Percentiles rank a stretch among this genome's conserved stretches.
phyloP scores from a whole-genome alignment of 306 rosid genomes.

The Ormosia emarginata region DNA sequence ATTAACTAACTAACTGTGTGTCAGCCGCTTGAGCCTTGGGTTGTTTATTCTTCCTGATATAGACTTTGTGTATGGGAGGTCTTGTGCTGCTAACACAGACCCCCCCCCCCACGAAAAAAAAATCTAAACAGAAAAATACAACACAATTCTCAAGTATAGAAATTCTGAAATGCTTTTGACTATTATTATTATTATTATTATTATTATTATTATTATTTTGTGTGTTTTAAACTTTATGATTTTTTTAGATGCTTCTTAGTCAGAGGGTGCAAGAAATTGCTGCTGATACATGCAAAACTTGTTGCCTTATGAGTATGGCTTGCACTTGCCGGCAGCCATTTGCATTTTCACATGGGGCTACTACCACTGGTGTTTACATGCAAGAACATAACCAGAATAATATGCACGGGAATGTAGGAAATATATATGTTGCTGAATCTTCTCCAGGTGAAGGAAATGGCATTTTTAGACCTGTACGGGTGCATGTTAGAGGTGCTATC shows the following conservation, averaged over 20 bases:
- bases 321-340: slow-evolving; percentile 86
- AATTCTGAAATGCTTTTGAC: slow-evolving; percentile 16
- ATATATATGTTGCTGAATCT: slow-evolving; percentile 79
- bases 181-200: neutral
- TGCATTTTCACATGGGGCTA: slow-evolving; percentile 65
- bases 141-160: neutral
- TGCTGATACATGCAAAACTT: slow-evolving; percentile 84
- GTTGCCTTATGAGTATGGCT: slow-evolving; percentile 70
- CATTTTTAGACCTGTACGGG: slow-evolving; percentile 71
- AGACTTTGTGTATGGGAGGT: too few relatives aligned
- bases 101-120: neutral
- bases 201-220: neutral
- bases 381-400: slow-evolving; percentile 78
- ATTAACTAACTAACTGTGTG: too few relatives aligned
- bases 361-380: slow-evolving; percentile 57
- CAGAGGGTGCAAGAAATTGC: slow-evolving; percentile 97
- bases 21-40: too few relatives aligned
- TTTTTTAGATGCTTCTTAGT: slow-evolving; percentile 87
- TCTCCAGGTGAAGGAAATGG: slow-evolving; percentile 74
- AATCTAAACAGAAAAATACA: too few relatives aligned
- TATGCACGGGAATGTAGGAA: slow-evolving; percentile 62
- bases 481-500: slow-evolving; percentile 85
- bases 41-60: too few relatives aligned
- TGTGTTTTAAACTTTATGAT: slow-evolving; percentile 19
- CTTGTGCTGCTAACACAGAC: neutral